phyloP scores from a whole-genome alignment of 306 rosid species.

The Elaeagnus macrophylla region DNA sequence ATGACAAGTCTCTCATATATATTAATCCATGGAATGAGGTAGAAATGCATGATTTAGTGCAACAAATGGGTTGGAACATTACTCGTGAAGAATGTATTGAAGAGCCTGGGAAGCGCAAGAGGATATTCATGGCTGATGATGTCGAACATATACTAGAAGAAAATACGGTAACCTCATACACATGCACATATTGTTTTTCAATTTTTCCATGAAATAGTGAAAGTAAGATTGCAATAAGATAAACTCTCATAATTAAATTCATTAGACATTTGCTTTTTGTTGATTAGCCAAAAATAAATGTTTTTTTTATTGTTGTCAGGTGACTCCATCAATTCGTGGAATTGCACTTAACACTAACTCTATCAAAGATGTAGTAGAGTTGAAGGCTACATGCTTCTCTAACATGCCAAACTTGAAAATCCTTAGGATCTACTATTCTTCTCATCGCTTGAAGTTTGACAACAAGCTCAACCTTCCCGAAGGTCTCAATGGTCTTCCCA shows the following conservation, averaged over 20 bases:
- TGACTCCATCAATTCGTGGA: background rate
- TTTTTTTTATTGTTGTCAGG: background rate
- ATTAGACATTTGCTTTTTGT: too few relatives aligned
- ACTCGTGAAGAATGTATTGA: too few relatives aligned
- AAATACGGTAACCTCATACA: too few relatives aligned
- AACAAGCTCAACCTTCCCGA: background rate
- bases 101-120: too few relatives aligned
- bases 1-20: conserved; percentile 28
- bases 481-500: too few relatives aligned
- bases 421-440: background rate
- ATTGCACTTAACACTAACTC: background rate
- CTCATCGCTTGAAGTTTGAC: background rate
- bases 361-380: background rate
- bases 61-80: too few relatives aligned
- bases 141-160: too few relatives aligned
- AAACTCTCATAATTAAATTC: too few relatives aligned
- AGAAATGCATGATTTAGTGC: conserved; percentile 20
- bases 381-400: conserved; percentile 11
- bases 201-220: too few relatives aligned
- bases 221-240: too few relatives aligned
- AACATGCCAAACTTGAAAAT: background rate
- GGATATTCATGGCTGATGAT: too few relatives aligned
- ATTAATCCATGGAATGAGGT: background rate
- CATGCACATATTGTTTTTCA: too few relatives aligned
- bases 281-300: conserved; percentile 23